Percentiles rank a stretch among this genome's conserved stretches.
Evolutionary conservation across 2,329 filamentous ascomycete genomes (phyloP).

Genomic region (Trichoderma lentiforme): DNA sequence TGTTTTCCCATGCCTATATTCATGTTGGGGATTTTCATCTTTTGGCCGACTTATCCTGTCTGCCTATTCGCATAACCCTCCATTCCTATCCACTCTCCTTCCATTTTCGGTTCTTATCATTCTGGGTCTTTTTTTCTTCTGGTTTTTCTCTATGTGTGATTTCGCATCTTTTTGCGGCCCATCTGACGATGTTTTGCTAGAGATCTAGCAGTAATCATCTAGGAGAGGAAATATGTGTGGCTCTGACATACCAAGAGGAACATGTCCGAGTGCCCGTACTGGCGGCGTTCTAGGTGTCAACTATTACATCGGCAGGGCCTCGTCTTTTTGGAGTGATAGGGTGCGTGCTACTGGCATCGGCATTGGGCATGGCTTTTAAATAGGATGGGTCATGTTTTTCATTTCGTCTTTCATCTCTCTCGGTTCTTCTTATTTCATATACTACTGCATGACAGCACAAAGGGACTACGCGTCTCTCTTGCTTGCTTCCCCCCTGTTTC

Average conservation of each 20-base stretch:
- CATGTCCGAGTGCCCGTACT: slow-evolving; percentile 2
- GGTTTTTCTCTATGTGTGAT: background rate
- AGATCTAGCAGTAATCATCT: slow-evolving; percentile 4
- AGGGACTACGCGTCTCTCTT: background rate
- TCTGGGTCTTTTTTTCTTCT: background rate
- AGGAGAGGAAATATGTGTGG: background rate
- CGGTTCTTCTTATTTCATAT: slow-evolving; percentile 22
- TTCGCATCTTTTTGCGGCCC: background rate
- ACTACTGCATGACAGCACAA: slow-evolving; percentile 24
- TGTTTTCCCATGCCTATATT: background rate
- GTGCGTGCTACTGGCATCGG: slow-evolving; percentile 12
- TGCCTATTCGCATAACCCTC: background rate
- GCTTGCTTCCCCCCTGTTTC: background rate
- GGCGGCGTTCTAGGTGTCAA: slow-evolving; percentile 18
- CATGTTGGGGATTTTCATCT: slow-evolving; percentile 11
- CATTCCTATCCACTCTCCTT: background rate
- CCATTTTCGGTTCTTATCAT: background rate
- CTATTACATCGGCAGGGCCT: slow-evolving; percentile 17
- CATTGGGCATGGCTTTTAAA: slow-evolving; percentile 20
- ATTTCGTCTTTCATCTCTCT: slow-evolving; percentile 20
- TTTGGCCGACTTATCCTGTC: background rate
- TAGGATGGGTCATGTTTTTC: slow-evolving; percentile 18
- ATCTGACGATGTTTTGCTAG: background rate
- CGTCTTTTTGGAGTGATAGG: slow-evolving; percentile 12
- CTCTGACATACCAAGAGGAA: slow-evolving; percentile 1